A percentile compares a stretch with the other conserved stretches of the same genome.
These are phyloP conservation scores for Ensete glaucum DNA, from an alignment of 176 grass and related monocot species.

Conservation along the genomic window DNA sequence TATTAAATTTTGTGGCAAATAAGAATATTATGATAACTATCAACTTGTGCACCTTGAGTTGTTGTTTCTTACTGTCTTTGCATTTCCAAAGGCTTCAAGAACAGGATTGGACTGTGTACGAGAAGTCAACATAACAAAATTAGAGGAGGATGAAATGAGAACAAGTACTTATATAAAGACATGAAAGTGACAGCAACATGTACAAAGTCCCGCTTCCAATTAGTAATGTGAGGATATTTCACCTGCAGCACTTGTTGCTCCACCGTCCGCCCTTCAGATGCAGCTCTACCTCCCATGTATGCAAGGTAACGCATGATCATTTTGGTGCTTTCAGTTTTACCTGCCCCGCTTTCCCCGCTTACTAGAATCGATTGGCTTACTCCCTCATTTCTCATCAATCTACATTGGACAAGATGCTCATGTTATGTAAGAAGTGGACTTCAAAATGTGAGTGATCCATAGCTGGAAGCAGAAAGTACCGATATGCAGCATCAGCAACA, in stretches of 20 bases:
- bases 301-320: conserved; percentile 29
- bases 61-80: conserved; percentile 97
- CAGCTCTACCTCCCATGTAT: conserved; percentile 23
- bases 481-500: conserved; percentile 80
- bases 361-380: conserved; percentile 22
- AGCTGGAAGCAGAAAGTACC: conserved; percentile 34
- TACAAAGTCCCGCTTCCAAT: neutral
- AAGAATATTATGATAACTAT: neutral
- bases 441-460: neutral
- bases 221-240: neutral
- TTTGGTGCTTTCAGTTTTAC: conserved; percentile 30
- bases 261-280: conserved; percentile 16
- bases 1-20: neutral
- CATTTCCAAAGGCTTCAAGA: conserved; percentile 99
- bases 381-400: conserved; percentile 23
- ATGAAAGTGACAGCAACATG: neutral
- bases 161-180: conserved; percentile 21
- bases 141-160: conserved; percentile 1
- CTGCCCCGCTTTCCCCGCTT: conserved; percentile 28
- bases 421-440: conserved; percentile 14
- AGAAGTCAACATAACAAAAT: neutral
- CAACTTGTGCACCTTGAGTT: conserved; percentile 64
- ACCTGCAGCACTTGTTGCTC: conserved; percentile 26
- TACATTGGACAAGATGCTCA: neutral
- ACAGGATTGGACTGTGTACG: conserved; percentile 91